Evolutionary conservation across 2,329 filamentous ascomycete species (phyloP).

Genomic region (Erysiphe pulchra): DNA sequence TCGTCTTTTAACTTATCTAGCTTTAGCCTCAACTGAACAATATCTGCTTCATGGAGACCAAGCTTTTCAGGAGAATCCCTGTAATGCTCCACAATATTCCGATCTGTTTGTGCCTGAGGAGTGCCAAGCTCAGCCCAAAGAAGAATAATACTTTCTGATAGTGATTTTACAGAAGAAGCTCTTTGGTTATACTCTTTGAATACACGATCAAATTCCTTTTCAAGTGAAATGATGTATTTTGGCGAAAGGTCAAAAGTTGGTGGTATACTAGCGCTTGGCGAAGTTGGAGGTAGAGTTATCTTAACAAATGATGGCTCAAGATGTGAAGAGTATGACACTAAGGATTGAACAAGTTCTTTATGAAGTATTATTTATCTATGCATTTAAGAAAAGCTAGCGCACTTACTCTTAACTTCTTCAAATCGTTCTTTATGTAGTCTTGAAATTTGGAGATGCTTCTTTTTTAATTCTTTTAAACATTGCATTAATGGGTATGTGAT

Average conservation of each 20-base stretch:
- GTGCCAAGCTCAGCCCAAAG: slow-evolving; percentile 91
- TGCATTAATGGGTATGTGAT: slow-evolving; percentile 62
- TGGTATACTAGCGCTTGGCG: slow-evolving; percentile 48
- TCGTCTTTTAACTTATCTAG: slow-evolving; percentile 69
- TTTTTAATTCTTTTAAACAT: slow-evolving; percentile 58
- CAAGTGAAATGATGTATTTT: slow-evolving; percentile 62
- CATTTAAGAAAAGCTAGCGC: no score
- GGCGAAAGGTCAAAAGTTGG: slow-evolving; percentile 81
- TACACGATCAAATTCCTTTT: slow-evolving; percentile 76
- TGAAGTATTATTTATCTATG: slow-evolving; percentile 1
- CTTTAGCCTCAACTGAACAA: slow-evolving; percentile 43
- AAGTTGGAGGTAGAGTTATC: slow-evolving; percentile 62
- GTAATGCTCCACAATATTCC: slow-evolving; percentile 65
- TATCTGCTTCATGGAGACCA: slow-evolving; percentile 69
- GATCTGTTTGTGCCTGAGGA: slow-evolving; percentile 78
- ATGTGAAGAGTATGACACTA: slow-evolving; percentile 90
- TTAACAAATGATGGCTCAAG: slow-evolving; percentile 73
- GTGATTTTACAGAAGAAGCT: slow-evolving; percentile 44
- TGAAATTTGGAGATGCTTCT: slow-evolving; percentile 60
- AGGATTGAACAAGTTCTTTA: slow-evolving; percentile 72
- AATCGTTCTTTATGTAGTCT: slow-evolving; percentile 75
- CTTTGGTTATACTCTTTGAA: slow-evolving; percentile 91
- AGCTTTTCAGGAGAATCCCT: slow-evolving; percentile 82
- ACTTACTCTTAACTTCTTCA: slow-evolving; percentile 79
- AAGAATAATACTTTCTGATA: slow-evolving; percentile 69